phyloP scores from a whole-genome alignment of 768 basidiomycete genomes.

The Phlebiopsis gigantea region DNA sequence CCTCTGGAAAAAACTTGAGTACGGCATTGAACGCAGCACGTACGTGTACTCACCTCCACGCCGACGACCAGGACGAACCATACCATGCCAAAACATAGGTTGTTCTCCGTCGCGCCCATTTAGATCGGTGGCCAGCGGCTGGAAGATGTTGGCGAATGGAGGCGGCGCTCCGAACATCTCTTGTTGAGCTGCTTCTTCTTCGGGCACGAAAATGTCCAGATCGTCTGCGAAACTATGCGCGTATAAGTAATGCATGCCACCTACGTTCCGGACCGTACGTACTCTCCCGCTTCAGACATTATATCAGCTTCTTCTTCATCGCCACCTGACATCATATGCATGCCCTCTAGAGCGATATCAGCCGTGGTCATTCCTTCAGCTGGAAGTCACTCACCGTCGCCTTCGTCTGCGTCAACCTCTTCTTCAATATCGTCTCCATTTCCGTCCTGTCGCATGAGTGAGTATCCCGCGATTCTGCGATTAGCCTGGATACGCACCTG shows the following conservation, averaged over 20 bases:
- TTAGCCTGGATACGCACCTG: slow-evolving; percentile 23
- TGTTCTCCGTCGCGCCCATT: slow-evolving; percentile 31
- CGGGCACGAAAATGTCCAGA: slow-evolving; percentile 23
- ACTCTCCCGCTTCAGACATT: slow-evolving; percentile 29
- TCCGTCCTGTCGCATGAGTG: slow-evolving; percentile 24
- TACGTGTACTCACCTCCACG: slow-evolving; percentile 36
- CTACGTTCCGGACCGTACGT: slow-evolving; percentile 5
- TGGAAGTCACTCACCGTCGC: slow-evolving; percentile 39
- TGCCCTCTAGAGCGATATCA: slow-evolving; percentile 15
- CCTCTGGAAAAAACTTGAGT: slow-evolving; percentile 25
- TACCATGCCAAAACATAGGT: slow-evolving; percentile 24
- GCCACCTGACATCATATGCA: slow-evolving; percentile 25
- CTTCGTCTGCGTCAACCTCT: slow-evolving; percentile 51
- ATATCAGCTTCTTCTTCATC: slow-evolving; percentile 27
- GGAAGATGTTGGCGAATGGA: slow-evolving; percentile 3
- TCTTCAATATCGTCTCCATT: slow-evolving; percentile 33
- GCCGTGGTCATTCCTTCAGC: background rate
- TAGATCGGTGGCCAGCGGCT: slow-evolving; percentile 28
- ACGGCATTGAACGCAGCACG: background rate
- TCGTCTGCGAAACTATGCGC: slow-evolving; percentile 27
- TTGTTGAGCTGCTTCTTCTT: slow-evolving; percentile 7
- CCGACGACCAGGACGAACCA: slow-evolving; percentile 49
- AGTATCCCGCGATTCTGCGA: background rate
- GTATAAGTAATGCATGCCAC: background rate
- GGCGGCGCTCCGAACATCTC: slow-evolving; percentile 35